Base-by-base conservation (phyloP, 1,284 basidiomycete genomes). In the Pyrrhoderma lamaoense region DNA sequence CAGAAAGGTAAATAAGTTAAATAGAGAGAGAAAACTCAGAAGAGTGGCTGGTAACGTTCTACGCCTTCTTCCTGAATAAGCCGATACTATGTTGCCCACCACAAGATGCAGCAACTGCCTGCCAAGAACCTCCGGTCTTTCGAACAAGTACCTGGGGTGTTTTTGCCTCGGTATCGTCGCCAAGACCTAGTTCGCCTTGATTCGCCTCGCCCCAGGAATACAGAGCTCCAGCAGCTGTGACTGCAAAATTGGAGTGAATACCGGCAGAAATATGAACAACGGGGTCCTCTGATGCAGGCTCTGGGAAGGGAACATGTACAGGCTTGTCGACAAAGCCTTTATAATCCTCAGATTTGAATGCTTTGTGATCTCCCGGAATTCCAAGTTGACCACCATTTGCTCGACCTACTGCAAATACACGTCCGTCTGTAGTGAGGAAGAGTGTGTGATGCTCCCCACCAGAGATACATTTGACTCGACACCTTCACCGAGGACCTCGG, bases 131-230 rank as follows among this genome's bases (percentile, higher is more conserved):
- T 38, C 80, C 84, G 59, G 80, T 77, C 60, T 75, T 76, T 46
- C 82, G 78, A 23, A 87, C 85, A 38, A 87, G 73, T n/a, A 75
- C 68, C 16, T 67, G 74, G 1, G 83, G 82, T 2, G 76, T 80
- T 58, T 67, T 68, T 39, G 79, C 77, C 55, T 75, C 76, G 59
- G 75, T 73, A 59, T 78, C 77, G 64, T 76, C 69, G 21, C 74
- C 79, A 57, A 76, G 80, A 56, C 75, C 89, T 52, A 77, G 76
- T 70, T 77, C 91, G 64, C 73, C 81, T 66, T 77, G 82, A 47
- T 82, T 78, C 18, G 90, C 89, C 57, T 87, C 80, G 44, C 92
- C 92, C 92, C 92, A 95, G 37, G 83, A 75, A 64, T 91, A 93
- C 56, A 91, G 69, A 23, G 86, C 84, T 9, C 92, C 92, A 40